Conservation (phyloP, 169 alveolate species). For the Plasmodium relictum region DNA sequence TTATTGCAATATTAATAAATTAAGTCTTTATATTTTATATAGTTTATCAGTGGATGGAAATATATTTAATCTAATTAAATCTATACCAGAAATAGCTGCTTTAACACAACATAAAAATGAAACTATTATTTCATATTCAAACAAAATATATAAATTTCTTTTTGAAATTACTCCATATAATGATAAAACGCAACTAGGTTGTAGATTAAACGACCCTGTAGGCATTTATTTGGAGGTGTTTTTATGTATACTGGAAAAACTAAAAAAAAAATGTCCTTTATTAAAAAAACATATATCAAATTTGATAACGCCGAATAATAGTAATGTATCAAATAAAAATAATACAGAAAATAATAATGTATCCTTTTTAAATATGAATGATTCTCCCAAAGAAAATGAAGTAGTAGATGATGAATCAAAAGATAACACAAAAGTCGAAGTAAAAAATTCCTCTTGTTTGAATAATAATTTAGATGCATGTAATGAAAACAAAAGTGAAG, state of each 20-base stretch:
- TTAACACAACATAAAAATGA: constrained; percentile 66
- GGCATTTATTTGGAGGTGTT: constrained; percentile 75
- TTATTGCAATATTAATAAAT: constrained; percentile 37
- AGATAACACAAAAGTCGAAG: constrained; percentile 2
- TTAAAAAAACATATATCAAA: constrained; percentile 61
- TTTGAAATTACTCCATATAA: constrained; percentile 33
- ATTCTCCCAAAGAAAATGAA: neutral
- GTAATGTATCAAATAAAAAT: neutral
- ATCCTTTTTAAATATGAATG: neutral
- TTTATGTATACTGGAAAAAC: constrained; percentile 74
- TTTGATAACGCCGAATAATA: constrained; percentile 11
- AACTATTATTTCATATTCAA: constrained; percentile 56
- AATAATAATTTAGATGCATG: neutral
- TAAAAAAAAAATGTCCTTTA: constrained; percentile 60
- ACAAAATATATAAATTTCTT: constrained; percentile 67
- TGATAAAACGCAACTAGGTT: constrained; percentile 17
- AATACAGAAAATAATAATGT: neutral
- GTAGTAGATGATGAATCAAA: neutral
- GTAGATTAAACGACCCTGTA: constrained; percentile 23
- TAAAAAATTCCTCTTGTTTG: neutral
- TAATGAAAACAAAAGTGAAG: neutral
- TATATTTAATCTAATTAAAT: constrained; percentile 70
- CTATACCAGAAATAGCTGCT: constrained; percentile 73
- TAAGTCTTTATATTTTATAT: constrained; percentile 64
- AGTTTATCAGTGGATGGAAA: constrained; percentile 72